Conservation (phyloP, 495 filamentous ascomycete species). For the Pyronema domesticum region DNA sequence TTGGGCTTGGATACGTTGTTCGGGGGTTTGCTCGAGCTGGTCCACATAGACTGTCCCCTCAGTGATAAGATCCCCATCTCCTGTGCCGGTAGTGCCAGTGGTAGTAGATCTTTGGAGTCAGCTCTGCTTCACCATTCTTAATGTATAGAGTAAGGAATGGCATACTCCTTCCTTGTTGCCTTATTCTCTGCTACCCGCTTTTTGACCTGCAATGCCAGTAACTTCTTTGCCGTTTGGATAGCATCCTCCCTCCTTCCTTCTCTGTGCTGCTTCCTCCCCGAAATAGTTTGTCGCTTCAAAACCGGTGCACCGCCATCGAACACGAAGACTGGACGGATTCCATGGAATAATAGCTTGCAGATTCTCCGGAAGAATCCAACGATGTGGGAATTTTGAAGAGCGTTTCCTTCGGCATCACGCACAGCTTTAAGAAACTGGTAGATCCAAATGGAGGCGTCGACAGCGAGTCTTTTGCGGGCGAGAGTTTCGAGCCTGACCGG, state of each 20-base stretch:
- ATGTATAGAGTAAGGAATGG: background rate
- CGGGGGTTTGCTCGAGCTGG: conserved; percentile 61
- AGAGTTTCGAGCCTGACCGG: conserved; percentile 88
- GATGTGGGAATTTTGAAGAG: conserved; percentile 81
- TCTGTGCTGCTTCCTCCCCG: conserved; percentile 52
- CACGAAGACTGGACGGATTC: conserved; percentile 93
- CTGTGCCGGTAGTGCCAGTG: conserved; percentile 24
- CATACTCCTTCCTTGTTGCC: conserved; percentile 24
- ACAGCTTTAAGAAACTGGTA: conserved; percentile 99
- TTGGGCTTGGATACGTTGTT: conserved; percentile 62
- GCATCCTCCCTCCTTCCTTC: conserved; percentile 92
- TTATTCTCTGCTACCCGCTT: conserved; percentile 68
- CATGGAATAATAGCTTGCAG: conserved; percentile 89
- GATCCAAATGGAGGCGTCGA: conserved; percentile 98
- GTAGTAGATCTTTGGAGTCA: background rate
- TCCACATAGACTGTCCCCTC: conserved; percentile 74
- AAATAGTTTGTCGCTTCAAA: conserved; percentile 81
- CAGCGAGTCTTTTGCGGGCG: conserved; percentile 82
- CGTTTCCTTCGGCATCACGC: conserved; percentile 94
- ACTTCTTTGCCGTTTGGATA: conserved; percentile 65
- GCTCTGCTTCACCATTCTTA: background rate
- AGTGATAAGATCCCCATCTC: conserved; percentile 47
- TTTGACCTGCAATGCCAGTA: conserved; percentile 87
- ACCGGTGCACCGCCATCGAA: conserved; percentile 91
- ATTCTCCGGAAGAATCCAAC: conserved; percentile 96